phyloP scores from a whole-genome alignment of 257 asterid species.

The Prunella vulgaris region DNA sequence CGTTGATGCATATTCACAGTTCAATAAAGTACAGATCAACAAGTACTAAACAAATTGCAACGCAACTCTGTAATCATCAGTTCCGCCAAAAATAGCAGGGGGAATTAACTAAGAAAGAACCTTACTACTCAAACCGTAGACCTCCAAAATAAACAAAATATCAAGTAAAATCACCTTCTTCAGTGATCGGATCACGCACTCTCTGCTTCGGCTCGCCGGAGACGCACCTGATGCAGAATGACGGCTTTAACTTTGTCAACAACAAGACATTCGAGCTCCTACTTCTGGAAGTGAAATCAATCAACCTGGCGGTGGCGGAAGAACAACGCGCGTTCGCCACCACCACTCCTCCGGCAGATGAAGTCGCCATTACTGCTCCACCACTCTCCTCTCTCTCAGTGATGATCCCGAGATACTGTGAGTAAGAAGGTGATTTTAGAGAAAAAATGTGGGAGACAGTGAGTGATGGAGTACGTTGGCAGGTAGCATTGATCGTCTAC shows the following conservation, averaged over 20 bases:
- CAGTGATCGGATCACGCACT: constrained; percentile 33
- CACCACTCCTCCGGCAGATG: constrained; percentile 29
- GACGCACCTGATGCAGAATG: constrained; percentile 43
- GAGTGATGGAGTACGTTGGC: neutral
- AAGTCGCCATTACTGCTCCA: constrained; percentile 46
- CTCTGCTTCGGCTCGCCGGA: constrained; percentile 45
- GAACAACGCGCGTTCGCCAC: constrained; percentile 23
- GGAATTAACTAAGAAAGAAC: neutral
- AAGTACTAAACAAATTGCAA: neutral
- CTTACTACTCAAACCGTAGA: neutral
- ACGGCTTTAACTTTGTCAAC: constrained; percentile 33
- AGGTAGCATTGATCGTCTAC: neutral
- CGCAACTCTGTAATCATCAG: neutral
- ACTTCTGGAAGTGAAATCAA: constrained; percentile 37
- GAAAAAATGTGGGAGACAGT: neutral
- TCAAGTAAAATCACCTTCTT: constrained; percentile 27
- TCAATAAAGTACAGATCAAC: neutral
- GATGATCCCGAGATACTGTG: neutral
- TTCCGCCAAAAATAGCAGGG: neutral
- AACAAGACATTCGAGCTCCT: constrained; percentile 36
- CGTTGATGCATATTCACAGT: neutral
- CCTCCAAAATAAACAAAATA: neutral
- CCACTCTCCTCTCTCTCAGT: neutral
- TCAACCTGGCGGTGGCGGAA: constrained; percentile 33
- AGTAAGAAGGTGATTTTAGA: neutral